Conservation (phyloP, 2,329 filamentous ascomycete species). For the Xylaria hypoxylon region DNA sequence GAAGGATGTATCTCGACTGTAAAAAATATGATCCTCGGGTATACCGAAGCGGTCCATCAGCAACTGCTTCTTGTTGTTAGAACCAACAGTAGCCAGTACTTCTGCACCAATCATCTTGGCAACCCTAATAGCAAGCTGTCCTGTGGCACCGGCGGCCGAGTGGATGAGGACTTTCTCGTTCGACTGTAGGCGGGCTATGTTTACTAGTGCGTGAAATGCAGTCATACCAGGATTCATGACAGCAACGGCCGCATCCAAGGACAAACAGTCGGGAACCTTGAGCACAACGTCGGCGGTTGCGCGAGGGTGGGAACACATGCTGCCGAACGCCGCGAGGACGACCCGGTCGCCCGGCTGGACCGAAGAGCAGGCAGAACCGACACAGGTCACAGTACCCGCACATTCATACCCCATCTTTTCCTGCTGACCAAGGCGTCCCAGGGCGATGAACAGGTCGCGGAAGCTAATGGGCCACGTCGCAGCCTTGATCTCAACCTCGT, state of each 20-base stretch:
- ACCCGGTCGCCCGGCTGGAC: slow-evolving; percentile 15
- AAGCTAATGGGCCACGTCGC: slow-evolving; percentile 29
- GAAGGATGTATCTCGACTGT: no score
- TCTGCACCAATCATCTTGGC: neutral
- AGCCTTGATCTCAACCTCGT: slow-evolving; percentile 41
- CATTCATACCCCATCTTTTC: slow-evolving; percentile 28
- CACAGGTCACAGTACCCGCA: slow-evolving; percentile 24
- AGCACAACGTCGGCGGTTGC: neutral
- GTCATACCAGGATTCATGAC: neutral
- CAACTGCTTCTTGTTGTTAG: neutral
- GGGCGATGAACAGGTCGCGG: slow-evolving; percentile 28
- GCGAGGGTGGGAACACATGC: neutral
- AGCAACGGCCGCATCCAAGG: neutral
- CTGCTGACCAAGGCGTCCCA: slow-evolving; percentile 6
- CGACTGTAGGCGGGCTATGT: neutral
- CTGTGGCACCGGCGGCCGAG: neutral
- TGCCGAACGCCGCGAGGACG: neutral
- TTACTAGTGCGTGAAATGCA: neutral
- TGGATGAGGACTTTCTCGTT: neutral
- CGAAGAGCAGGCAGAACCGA: neutral
- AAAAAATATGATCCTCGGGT: no score
- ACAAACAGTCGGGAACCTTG: neutral
- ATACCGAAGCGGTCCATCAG: no score
- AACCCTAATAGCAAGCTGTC: neutral
- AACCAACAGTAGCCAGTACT: neutral